These are phyloP conservation scores for Alternaria gansuensis DNA, from an alignment of 2,329 filamentous ascomycete species.

Conservation along the genomic window DNA sequence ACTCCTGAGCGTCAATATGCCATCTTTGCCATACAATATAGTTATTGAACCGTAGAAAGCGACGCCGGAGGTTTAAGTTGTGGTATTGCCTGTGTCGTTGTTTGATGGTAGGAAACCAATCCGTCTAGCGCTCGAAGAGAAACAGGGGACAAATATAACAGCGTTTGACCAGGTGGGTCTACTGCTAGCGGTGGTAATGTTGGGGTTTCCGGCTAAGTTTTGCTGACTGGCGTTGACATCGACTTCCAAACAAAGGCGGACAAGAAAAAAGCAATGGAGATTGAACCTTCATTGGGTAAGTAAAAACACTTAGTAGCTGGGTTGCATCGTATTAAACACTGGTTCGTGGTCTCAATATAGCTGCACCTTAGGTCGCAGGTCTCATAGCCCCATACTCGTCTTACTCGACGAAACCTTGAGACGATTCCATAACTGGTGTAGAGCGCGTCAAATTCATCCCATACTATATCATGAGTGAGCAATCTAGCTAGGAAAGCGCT, in stretches of 20 bases:
- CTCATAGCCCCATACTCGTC: neutral
- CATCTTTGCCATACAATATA: neutral
- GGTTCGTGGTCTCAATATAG: neutral
- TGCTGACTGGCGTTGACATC: neutral
- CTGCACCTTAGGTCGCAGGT: neutral
- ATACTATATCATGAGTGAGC: neutral
- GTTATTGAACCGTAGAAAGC: slow-evolving; percentile 7
- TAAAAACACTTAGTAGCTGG: neutral
- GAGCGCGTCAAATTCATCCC: neutral
- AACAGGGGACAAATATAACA: neutral
- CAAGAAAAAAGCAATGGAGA: no score
- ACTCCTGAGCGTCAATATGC: slow-evolving; percentile 6
- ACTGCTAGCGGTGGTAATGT: neutral
- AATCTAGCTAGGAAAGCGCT: neutral
- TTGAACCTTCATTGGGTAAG: no score
- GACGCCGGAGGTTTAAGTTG: slow-evolving; percentile 2
- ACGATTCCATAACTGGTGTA: neutral
- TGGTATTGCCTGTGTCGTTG: slow-evolving; percentile 4
- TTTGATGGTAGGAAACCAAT: slow-evolving; percentile 8
- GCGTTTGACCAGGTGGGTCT: slow-evolving; percentile 1
- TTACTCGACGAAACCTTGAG: neutral
- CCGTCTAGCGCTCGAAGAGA: neutral
- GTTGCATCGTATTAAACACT: neutral
- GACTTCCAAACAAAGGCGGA: no score
- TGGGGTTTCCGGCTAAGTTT: slow-evolving; percentile 6